These are phyloP conservation scores for Achlya hypogyna DNA, from an alignment of 352 stramenopile species.

Conservation along the genomic window DNA sequence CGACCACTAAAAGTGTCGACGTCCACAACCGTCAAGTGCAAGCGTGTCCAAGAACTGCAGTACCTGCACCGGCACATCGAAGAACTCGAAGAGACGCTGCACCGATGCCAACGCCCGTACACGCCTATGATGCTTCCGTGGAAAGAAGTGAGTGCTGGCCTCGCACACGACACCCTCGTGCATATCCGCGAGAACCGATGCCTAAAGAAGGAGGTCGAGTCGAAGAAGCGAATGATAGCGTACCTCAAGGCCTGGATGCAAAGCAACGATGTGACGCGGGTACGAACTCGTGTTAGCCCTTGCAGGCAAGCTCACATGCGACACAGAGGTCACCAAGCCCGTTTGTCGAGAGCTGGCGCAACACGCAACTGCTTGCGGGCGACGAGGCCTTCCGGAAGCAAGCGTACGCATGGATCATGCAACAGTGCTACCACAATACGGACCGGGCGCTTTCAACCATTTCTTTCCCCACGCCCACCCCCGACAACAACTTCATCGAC, in stretches of 20 bases:
- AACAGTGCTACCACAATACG: constrained; percentile 15
- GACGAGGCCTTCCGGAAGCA: not conserved
- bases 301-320: not conserved
- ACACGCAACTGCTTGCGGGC: not conserved
- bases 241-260: constrained; percentile 2
- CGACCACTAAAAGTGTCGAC: constrained; percentile 1
- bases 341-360: constrained; percentile 4
- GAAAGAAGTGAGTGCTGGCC: not conserved
- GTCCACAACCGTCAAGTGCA: constrained; percentile 7
- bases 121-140: constrained; percentile 7
- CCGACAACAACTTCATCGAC: constrained; percentile 1
- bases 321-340: not conserved
- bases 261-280: not conserved
- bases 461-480: not conserved
- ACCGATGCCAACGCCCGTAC: not conserved
- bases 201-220: not conserved
- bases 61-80: not conserved
- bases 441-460: not conserved
- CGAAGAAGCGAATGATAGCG: not conserved
- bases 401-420: constrained; percentile 17
- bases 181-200: not conserved
- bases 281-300: not conserved
- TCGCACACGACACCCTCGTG: not conserved
- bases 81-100: constrained; percentile 3
- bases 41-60: constrained; percentile 4